Evolutionary conservation across 371 early-diverging fungal genomes (phyloP), one percentile per base, ranked within the genome.

Genomic region (Apophysomyces trapeziformis): DNA sequence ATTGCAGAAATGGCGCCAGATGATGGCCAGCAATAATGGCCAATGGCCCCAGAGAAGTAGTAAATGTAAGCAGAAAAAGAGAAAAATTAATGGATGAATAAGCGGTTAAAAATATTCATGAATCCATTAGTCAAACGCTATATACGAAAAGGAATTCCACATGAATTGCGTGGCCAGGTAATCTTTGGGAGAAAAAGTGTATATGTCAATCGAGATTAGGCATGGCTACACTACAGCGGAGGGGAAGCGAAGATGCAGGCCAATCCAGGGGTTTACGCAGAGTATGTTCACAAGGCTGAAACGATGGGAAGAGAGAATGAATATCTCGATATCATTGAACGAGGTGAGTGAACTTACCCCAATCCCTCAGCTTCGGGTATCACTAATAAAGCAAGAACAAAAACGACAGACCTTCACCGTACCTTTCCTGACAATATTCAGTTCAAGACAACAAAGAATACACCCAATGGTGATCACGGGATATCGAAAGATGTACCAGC

Each of bases 201-300:
- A 26, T 50, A 50, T 21, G 54, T 21, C 54, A 50, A 37, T 58
- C 8, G 13, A 39, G 7, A 21, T 18, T 50, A 90, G 85, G 87
- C 85, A 58, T 95, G 95, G 95, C 85, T 93, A 61, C 84, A 89
- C 69, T 94, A 92, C 70, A 90, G 91, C 68, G 95, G 95, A 26
- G 95, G 91, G 6, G 88, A 89, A 57, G 78, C 79, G n/a, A 87
- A 86, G 61, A 74, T 80, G 74, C 72, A 71, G 16, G 80, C 85
- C 4, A 85, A 92, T 57, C 81, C 84, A 21, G 90, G 86, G 32
- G 71, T 90, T 4, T 95, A 88, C 70, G 74, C 79, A 46, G 69
- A 81, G 41, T 74, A 89, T 57, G 68, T 85, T 8, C 70, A 76
- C 32, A 76, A 83, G 45, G 90, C 92, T 63, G 79, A 79, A 44